phyloP scores from a whole-genome alignment of 495 filamentous ascomycete species.

The Penicillium alfredii region DNA sequence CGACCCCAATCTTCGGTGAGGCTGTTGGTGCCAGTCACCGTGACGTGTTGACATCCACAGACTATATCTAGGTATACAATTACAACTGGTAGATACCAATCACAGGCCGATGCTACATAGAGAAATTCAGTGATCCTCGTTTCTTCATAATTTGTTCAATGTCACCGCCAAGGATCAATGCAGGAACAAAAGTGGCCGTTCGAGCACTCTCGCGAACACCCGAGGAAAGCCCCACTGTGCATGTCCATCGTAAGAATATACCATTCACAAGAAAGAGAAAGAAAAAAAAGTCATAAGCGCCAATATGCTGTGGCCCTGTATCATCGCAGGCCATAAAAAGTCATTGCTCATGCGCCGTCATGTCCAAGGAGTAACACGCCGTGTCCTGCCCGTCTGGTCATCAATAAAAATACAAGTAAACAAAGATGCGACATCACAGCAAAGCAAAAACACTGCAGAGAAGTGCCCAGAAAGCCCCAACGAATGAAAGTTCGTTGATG shows the following conservation, averaged over 20 bases:
- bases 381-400: slow-evolving; percentile 14
- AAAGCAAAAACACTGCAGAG: slow-evolving; percentile 13
- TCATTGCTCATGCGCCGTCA: slow-evolving; percentile 10
- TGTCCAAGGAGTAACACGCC: slow-evolving; percentile 13
- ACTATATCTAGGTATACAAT: too few species aligned
- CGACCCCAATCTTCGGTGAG: too few species aligned
- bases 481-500: slow-evolving; percentile 3
- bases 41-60: too few species aligned
- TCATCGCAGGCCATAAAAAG: slow-evolving; percentile 8
- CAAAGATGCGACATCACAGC: slow-evolving; percentile 13
- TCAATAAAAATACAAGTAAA: slow-evolving; percentile 23
- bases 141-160: too few species aligned
- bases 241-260: neutral
- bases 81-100: too few species aligned
- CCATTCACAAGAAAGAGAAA: slow-evolving; percentile 7
- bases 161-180: too few species aligned
- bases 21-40: neutral
- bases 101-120: too few species aligned
- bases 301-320: slow-evolving; percentile 16
- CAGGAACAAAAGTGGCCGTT: too few species aligned
- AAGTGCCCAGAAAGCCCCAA: slow-evolving; percentile 18
- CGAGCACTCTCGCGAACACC: too few species aligned
- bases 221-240: too few species aligned
- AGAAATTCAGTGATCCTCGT: too few species aligned
- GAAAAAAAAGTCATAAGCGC: slow-evolving; percentile 11